Percentiles rank a stretch among this genome's conserved stretches.
These are phyloP conservation scores for Alternaria ventricosa DNA, from an alignment of 2,329 filamentous ascomycete species.

Conservation along the genomic window DNA sequence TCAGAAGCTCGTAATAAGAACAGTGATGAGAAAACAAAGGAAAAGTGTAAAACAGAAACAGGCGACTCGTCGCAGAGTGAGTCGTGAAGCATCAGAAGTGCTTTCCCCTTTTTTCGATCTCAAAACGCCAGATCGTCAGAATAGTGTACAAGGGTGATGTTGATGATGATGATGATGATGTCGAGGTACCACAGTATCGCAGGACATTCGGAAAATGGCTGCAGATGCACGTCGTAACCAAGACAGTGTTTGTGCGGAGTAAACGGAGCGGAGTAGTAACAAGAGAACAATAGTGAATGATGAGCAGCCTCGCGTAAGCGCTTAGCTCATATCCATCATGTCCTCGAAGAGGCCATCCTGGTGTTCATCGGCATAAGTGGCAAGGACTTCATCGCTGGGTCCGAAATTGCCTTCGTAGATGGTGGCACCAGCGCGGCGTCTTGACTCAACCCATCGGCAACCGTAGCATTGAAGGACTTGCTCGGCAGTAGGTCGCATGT, in stretches of 20 bases:
- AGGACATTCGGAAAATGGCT: constrained; percentile 17
- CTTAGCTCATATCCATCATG: constrained; percentile 64
- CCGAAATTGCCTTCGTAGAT: constrained; percentile 97
- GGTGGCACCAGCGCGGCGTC: constrained; percentile 86
- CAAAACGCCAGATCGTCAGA: constrained; percentile 20
- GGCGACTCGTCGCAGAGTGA: constrained; percentile 1
- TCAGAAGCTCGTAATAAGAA: constrained; percentile 15
- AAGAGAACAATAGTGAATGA: neutral
- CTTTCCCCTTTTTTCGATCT: constrained; percentile 13
- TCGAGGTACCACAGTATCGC: constrained; percentile 10
- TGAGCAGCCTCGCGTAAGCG: neutral
- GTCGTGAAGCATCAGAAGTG: constrained; percentile 22
- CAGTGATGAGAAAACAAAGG: constrained; percentile 13
- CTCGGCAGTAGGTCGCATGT: constrained; percentile 73
- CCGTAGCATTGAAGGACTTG: constrained; percentile 76
- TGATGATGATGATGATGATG: constrained; percentile 14
- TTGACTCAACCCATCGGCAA: constrained; percentile 77
- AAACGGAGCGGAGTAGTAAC: neutral
- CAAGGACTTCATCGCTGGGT: constrained; percentile 69
- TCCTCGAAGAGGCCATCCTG: constrained; percentile 52
- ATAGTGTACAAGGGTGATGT: constrained; percentile 15
- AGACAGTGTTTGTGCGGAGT: constrained; percentile 3
- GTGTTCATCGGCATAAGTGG: constrained; percentile 52
- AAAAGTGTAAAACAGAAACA: constrained; percentile 15
- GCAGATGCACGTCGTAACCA: constrained; percentile 17